Base-by-base conservation (phyloP, 805 yeast species). In the Alloascoidea hylecoeti region DNA sequence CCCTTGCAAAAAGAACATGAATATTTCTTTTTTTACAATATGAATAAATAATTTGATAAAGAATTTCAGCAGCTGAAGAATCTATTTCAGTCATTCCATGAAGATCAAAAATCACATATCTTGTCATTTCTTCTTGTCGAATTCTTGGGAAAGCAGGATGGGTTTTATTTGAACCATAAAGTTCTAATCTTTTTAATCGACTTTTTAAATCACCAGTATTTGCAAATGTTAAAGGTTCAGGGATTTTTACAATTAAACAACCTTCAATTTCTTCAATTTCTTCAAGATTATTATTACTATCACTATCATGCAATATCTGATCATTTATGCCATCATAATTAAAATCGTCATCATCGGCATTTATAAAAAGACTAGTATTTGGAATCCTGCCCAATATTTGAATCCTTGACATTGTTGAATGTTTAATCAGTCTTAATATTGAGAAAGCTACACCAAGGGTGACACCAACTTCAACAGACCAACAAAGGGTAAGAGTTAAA, bases 181-280 rank as follows among this genome's bases (percentile, higher is more conserved):
- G 58, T 51, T 86, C 95, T 18, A 86, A 59, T 34, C 95, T 62
- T 34, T 66, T 61, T 41, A 86, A 59, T 28, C 89, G 63, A 40
- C 70, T 63, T 43, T 78, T 74, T 43, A 86, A 61, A 47, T 83
- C 94, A 17, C 79, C 79, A 4, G 88, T 69, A 53, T 88, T 86
- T 32, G 94, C 84, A 56, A 86, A 86, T 3, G 88, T 83, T 42
- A 86, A 61, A 1, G 96, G 95, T 50, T 86, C 96, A 0, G 95
- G 86, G 34, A 86, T 71, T 44, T 78, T 79, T 28, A 86, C 79
- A 18, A 85, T 72, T 27, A 88, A 60, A 39, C 86, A 79, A 0
- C 85, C 86, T 45, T 78, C 82, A 36, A 79, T 61, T 32, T 61
- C 62, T 47, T 66, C 70, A 18, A 63, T 52, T 47, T 46, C 5